phyloP scores from a whole-genome alignment of 2,329 filamentous ascomycete genomes.

The Pestalotiopsis sp. region DNA sequence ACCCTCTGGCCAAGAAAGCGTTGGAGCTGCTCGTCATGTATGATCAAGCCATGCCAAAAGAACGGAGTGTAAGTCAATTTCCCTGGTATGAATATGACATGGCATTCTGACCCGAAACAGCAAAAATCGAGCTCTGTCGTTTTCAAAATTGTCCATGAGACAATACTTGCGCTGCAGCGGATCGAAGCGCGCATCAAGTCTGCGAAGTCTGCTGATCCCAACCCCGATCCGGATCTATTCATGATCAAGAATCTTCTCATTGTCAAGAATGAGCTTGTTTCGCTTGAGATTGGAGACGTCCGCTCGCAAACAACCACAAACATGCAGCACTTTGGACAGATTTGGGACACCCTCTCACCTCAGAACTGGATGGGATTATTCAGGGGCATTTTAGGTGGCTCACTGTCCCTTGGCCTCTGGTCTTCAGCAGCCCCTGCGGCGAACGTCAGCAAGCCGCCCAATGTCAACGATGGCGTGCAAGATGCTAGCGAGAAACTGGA shows the following conservation, averaged over 20 bases:
- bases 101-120: constrained; percentile 28
- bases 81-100: not conserved
- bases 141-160: constrained; percentile 82
- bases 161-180: constrained; percentile 78
- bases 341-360: constrained; percentile 64
- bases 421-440: constrained; percentile 19
- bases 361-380: constrained; percentile 63
- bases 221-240: constrained; percentile 83
- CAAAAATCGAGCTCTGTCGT: constrained; percentile 57
- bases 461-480: constrained; percentile 32
- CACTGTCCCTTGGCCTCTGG: constrained; percentile 41
- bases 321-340: constrained; percentile 65
- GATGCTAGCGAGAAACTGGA: constrained; percentile 68
- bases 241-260: constrained; percentile 93
- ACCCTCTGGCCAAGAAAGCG: constrained; percentile 59
- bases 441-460: constrained; percentile 17
- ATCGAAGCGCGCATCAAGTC: constrained; percentile 73
- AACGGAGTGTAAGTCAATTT: constrained; percentile 54
- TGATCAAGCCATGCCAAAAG: constrained; percentile 65
- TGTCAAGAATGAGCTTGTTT: constrained; percentile 93
- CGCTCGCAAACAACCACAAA: constrained; percentile 48
- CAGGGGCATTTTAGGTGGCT: constrained; percentile 56
- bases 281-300: constrained; percentile 84
- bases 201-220: constrained; percentile 50
- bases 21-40: constrained; percentile 63